Percentiles rank a stretch among this genome's conserved stretches.
Conservation (phyloP, 768 basidiomycete genomes). For the Calocybe cyanea region DNA sequence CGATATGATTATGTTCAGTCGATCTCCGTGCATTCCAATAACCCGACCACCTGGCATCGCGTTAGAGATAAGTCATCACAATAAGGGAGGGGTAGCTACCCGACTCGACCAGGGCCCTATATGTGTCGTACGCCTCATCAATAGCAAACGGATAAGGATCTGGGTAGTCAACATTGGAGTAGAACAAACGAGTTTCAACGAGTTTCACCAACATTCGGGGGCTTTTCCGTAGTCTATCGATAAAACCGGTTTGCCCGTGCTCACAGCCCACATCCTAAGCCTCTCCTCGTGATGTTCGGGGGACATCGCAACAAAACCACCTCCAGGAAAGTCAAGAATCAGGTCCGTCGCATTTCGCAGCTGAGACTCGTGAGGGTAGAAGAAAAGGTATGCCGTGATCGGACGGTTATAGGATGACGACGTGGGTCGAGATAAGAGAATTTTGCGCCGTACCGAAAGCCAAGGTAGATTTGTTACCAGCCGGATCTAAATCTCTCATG, state of each 20-base stretch:
- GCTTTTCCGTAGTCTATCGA: conserved; percentile 95
- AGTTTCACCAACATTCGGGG: conserved; percentile 72
- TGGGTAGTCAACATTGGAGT: conserved; percentile 23
- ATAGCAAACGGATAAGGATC: conserved; percentile 98
- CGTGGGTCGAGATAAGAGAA: conserved; percentile 79
- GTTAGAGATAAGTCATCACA: background rate
- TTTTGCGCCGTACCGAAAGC: conserved; percentile 64
- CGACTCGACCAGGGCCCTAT: conserved; percentile 75
- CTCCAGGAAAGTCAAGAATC: conserved; percentile 91
- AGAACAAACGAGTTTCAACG: conserved; percentile 4
- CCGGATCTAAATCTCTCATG: conserved; percentile 45
- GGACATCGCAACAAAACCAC: conserved; percentile 94
- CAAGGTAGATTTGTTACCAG: conserved; percentile 56
- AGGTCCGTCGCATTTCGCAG: conserved; percentile 71
- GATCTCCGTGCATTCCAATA: conserved; percentile 86
- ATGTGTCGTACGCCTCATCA: conserved; percentile 92
- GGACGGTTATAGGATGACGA: conserved; percentile 77
- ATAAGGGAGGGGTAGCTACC: conserved; percentile 25
- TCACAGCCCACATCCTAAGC: conserved; percentile 78
- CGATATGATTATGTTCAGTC: conserved; percentile 72
- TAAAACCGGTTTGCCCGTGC: conserved; percentile 75
- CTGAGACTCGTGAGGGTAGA: conserved; percentile 61
- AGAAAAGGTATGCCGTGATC: conserved; percentile 81
- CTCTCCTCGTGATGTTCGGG: conserved; percentile 97
- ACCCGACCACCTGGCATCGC: conserved; percentile 53